These are phyloP conservation scores for Mortierella alpina DNA, from an alignment of 192 early-diverging fungal species.

Conservation along the genomic window DNA sequence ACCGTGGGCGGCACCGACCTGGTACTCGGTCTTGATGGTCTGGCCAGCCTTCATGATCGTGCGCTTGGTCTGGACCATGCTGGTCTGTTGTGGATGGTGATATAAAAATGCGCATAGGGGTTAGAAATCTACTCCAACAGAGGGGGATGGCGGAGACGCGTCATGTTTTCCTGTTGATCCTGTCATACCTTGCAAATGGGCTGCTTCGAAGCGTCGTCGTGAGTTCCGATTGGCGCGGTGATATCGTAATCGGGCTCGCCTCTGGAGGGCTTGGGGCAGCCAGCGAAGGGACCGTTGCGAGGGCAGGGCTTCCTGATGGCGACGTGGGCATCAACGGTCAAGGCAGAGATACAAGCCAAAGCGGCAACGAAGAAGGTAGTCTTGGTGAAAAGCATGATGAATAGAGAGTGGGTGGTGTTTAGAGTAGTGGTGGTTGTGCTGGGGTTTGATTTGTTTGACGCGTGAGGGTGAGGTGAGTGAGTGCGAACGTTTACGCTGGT, in stretches of 20 bases:
- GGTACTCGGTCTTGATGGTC: constrained; percentile 62
- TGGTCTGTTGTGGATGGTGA: background rate
- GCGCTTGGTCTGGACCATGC: constrained; percentile 24
- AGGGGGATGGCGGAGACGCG: too few species aligned
- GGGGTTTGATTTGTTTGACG: too few species aligned
- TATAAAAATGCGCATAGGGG: background rate
- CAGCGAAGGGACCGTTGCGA: constrained; percentile 51
- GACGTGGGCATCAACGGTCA: constrained; percentile 17
- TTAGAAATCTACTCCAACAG: too few species aligned
- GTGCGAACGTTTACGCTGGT: background rate
- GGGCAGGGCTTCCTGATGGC: constrained; percentile 45
- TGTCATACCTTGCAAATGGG: constrained; percentile 60
- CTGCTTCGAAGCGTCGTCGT: constrained; percentile 15
- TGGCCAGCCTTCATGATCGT: constrained; percentile 61
- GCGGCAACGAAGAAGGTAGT: constrained; percentile 12
- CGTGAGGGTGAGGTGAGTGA: background rate
- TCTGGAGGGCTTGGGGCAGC: constrained; percentile 56
- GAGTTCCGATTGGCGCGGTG: constrained; percentile 53
- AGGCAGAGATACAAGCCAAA: constrained; percentile 8
- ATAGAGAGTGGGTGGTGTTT: background rate
- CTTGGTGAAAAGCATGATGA: constrained; percentile 18
- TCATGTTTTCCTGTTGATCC: too few species aligned
- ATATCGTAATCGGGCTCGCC: constrained; percentile 59
- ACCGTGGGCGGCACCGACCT: constrained; percentile 63
- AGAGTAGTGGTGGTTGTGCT: too few species aligned